Conservation (phyloP, 148 eudicot genomes). For the Selenicereus undatus region DNA sequence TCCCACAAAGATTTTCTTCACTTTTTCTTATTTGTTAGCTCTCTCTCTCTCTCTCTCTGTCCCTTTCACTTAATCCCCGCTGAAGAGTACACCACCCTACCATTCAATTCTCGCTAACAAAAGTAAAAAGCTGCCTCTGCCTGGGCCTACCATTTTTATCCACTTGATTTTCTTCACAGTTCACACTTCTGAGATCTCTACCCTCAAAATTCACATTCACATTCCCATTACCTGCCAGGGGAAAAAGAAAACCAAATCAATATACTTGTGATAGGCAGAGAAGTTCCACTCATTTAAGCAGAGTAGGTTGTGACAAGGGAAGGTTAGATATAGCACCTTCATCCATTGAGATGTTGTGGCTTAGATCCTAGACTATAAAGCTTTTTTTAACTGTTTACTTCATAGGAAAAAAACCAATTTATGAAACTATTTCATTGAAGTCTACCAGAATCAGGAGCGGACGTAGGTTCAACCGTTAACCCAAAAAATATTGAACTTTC, state of each 20-base stretch:
- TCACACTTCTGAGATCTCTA: background rate
- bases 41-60: conserved; percentile 15
- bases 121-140: background rate
- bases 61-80: conserved; percentile 36
- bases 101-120: conserved; percentile 8
- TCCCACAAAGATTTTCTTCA: conserved; percentile 45
- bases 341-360: too few relatives aligned
- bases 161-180: conserved; percentile 7
- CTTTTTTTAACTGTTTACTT: too few relatives aligned
- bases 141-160: background rate
- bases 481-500: too few relatives aligned
- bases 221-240: conserved; percentile 20
- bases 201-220: conserved; percentile 7
- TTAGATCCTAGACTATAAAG: too few relatives aligned
- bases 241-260: background rate
- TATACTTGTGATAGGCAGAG: too few relatives aligned
- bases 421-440: too few relatives aligned
- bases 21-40: background rate
- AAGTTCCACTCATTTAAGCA: too few relatives aligned
- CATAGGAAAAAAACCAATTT: too few relatives aligned
- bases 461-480: too few relatives aligned
- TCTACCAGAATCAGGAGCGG: too few relatives aligned
- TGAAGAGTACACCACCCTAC: conserved; percentile 7
- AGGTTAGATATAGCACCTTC: too few relatives aligned
- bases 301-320: too few relatives aligned